Evolutionary conservation across 2,329 filamentous ascomycete species (phyloP).

Genomic region (Arthrobotrys entomopaga): DNA sequence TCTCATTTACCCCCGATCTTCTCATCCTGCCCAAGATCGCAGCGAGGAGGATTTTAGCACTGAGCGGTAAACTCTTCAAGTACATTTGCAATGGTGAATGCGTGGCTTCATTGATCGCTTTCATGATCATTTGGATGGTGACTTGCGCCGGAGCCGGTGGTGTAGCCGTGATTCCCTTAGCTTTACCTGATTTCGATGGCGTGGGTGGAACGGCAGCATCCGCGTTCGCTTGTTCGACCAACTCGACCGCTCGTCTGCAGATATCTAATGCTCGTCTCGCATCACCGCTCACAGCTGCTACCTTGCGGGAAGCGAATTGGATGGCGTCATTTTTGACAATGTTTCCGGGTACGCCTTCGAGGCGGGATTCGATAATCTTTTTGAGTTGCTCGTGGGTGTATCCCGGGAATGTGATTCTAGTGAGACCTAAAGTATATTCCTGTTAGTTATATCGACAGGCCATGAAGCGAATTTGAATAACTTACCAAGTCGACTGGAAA

Average conservation of each 20-base stretch:
- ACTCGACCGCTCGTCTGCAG: constrained; percentile 91
- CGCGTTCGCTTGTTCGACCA: constrained; percentile 74
- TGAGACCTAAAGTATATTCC: constrained; percentile 69
- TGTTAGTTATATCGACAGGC: constrained; percentile 7
- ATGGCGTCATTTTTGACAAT: constrained; percentile 93
- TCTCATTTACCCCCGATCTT: constrained; percentile 85
- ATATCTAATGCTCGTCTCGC: constrained; percentile 93
- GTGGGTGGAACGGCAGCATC: constrained; percentile 65
- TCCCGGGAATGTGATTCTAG: constrained; percentile 93
- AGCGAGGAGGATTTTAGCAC: constrained; percentile 84
- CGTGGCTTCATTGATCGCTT: constrained; percentile 93
- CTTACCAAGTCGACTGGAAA: constrained; percentile 81
- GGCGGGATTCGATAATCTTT: constrained; percentile 94
- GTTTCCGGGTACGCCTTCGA: constrained; percentile 85
- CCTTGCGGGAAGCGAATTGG: constrained; percentile 95
- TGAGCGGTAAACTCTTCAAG: constrained; percentile 81
- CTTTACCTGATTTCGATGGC: constrained; percentile 64
- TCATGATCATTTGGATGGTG: constrained; percentile 91
- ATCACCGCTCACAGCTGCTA: constrained; percentile 94
- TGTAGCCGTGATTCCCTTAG: constrained; percentile 55
- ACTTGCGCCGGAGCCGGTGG: constrained; percentile 69
- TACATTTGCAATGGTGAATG: constrained; percentile 91
- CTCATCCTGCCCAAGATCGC: constrained; percentile 81
- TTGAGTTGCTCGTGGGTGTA: constrained; percentile 98
- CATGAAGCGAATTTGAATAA: constrained; percentile 4